Base-by-base conservation (phyloP, 2,329 filamentous ascomycete species). In the Sordariomycetes sp. region DNA sequence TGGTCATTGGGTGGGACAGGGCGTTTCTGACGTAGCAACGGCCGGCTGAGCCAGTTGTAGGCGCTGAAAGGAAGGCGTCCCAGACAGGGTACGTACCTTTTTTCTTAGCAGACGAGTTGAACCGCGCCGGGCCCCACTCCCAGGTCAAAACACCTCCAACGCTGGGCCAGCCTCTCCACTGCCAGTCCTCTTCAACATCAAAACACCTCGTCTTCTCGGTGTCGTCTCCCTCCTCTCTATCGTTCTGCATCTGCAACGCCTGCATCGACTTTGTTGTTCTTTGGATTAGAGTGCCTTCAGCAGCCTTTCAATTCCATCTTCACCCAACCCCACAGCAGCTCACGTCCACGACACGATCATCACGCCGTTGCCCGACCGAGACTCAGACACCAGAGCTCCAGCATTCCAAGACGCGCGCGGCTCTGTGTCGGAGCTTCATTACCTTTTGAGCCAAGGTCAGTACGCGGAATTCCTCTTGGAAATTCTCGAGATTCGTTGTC, bases 391-490 rank as follows among this genome's bases (percentile, higher is more conserved):
- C 14, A 23, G 21, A 27, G 17, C 15, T 19, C 5, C 40, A 58
- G 45, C 54, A 58, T 58, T 59, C 54, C 57, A 52, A 49, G 48
- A 35, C 33, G 33, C 33, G 33, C 53, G 43, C 49, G 42, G 42
- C 55, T 43, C 51, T 51, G 55, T 50, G 45, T 44, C 42, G 40
- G 42, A 42, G 45, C 43, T 47, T 48, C 42, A 48, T 50, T 48
- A 48, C 49, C 45, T 49, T 43, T n/a, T n/a, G 42, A 46, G 38
- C 48, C 40, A 55, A 60, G 56, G 57, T 60, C 45, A 41, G 56
- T 50, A 28, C 38, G 41, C 39, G 35, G 44, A 49, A 53, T 54
- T 46, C 46, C 42, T 36, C 39, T 36, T 27, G 40, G 35, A 42
- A 27, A 40, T 45, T 46, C 41, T 31, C n/a, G n/a, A n/a, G n/a